Base-by-base conservation (phyloP, 2,329 filamentous ascomycete species). In the Ophiocordyceps sinensis region DNA sequence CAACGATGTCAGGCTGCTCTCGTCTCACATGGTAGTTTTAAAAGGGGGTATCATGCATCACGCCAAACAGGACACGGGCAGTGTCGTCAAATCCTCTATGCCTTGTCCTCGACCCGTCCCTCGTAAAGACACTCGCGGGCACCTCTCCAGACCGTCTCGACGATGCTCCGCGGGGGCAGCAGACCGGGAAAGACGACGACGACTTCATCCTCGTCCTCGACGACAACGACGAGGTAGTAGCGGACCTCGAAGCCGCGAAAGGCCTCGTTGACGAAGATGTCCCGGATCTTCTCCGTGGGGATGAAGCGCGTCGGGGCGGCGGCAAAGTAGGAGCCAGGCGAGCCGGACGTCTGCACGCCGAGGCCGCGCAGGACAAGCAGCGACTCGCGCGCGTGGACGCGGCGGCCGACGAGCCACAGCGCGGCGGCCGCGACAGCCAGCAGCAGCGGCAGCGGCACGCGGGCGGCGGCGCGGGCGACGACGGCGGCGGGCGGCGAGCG, bases 111-210 rank as follows among this genome's bases (percentile, higher is more conserved):
- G 23, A 46, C 52, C 45, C 53, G 53, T 34, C 49, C 48, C 45
- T 63, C 86, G 58, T 87, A 93, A 45, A 98, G 65, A 62, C 88
- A 94, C 43, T 75, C 78, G 49, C 85, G 75, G 3, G 82, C 77
- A 1, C 87, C 89, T 51, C 86, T 78, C 91, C 91, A 96, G 2
- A 96, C 89, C 50, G 77, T 73, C 65, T 95, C 87, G 26, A 96
- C 68, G 42, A 94, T 81, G 38, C 67, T 70, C 42, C 84, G 67
- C 43, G 77, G 65, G 0, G 91, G 91, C 46, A 95, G 57, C 48
- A 94, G 61, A 43, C 73, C 73, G 3, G 89, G 89, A 58, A 98
- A 98, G 3, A 96, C 87, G n/a, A 98, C 89, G 0, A 96, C 84
- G 5, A 94, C 74, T 49, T 91, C 81, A 41, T 81, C 75, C 62